Evolutionary conservation across 768 basidiomycete species (phyloP), one percentile per base, ranked within the genome.

Genomic region (Lactarius psammicola): DNA sequence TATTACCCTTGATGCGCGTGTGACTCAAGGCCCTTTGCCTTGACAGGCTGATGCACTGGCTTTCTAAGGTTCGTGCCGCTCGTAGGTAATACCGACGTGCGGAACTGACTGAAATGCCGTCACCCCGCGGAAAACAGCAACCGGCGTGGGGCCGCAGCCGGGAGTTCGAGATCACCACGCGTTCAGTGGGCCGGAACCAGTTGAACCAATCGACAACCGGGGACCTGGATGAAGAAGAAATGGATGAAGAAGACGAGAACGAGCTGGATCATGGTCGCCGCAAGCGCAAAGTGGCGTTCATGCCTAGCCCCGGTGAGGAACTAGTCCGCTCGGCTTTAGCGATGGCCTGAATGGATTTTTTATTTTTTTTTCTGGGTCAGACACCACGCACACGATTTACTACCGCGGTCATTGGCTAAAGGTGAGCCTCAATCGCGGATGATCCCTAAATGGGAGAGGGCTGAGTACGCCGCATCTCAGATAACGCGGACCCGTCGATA

Each of bases 131-230:
- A 49, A 59, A 70, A 66, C 75, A 94, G 92, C 92, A 94, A 88
- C 92, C 92, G 15, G 89, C 92, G 28, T 94, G 92, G 90, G 90
- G 90, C 8, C 85, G 88, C 56, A 92, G 90, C 75, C 83, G 92
- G 54, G 92, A 94, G 75, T 94, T 94, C 73, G 92, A 94, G 75
- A 93, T 94, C 68, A 93, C 90, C 17, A 94, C 92, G 17, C 88
- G 91, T 56, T 82, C 89, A 7, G 79, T 84, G 20, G 82, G 84
- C 59, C 85, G 89, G 49, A 84, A 81, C 67, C 84, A 85, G 56
- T 78, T 92, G 69, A 86, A 81, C 58, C 82, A 87, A 69, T 79
- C 83, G 40, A 90, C 89, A 0, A 81, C 87, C 8, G 92, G 92
- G 30, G 90, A 93, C 72, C 64, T 92, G 57, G 88, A 91, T 49